These are phyloP conservation scores for Arabidopsis thaliana DNA, from an alignment of 345 rosid species.

Conservation along the genomic window TAIR10.1 NC_003071.7:12170001-12170500, in stretches of 20 bases:
- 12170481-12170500: not conserved
- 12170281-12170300: conserved; percentile 4
- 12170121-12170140: conserved; percentile 89
- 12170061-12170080: conserved; percentile 51
- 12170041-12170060: conserved; percentile 93
- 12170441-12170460: conserved; percentile 14
- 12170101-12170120: conserved; percentile 17
- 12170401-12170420: conserved; percentile 58
- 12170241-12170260: conserved; percentile 56
- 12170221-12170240: conserved; percentile 87
- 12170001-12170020: conserved; percentile 74
- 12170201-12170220: conserved; percentile 78
- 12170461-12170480: not conserved
- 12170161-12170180: conserved; percentile 54
- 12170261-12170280: conserved; percentile 8
- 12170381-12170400: conserved; percentile 69
- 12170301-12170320: conserved; percentile 27
- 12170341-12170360: conserved; percentile 79
- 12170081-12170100: conserved; percentile 2
- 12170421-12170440: conserved; percentile 59
- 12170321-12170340: conserved; percentile 98
- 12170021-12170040: conserved; percentile 64
- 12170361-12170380: conserved; percentile 70
- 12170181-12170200: conserved; percentile 85
- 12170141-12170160: conserved; percentile 68